Base-by-base conservation (phyloP, 2,329 filamentous ascomycete species). In the Alternaria triticimaculans region DNA sequence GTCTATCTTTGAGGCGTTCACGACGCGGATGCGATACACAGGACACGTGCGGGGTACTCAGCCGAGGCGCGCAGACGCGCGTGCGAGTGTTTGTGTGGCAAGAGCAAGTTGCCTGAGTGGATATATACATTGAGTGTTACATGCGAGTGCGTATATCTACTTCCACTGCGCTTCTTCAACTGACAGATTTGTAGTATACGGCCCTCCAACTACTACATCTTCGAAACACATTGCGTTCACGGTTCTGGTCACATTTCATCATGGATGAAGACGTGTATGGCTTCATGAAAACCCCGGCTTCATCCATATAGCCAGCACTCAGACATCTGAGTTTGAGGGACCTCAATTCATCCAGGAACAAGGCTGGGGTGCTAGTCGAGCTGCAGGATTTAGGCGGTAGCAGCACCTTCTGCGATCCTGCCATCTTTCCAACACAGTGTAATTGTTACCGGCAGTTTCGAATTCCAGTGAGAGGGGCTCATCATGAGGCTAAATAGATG, bases 1-100 rank as follows among this genome's bases (percentile, higher is more conserved):
- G 48, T 62, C 2, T 59, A 62, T 49, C 60, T 62, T 12, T 62
- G 43, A 62, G 12, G 4, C 4, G 9, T n/a, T 23, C 21, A 6
- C 21, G 12, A 7, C n/a, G 5, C 11, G 44, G 26, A 23, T n/a
- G 28, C 20, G 26, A 48, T 37, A 25, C 14, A n/a, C 43, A 25
- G 20, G 14, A 6, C 6, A 21, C 5, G 8, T 5, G 5, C 26
- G 14, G n/a, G 11, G 12, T 26, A 33, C 43, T n/a, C 23, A 30
- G 11, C 30, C 15, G 12, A n/a, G 15, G 14, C 49, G 28, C 15
- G 20, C 5, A n/a, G 28, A 41, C 21, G 30, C 30, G 23, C 30
- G 37, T 37, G 30, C 20, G 14, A 25, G 49, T 25, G 30, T 8
- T 41, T 4, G 12, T 21, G 9, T 18, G 33, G 49, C 30, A 21